Evolutionary conservation across 805 yeast species (phyloP).

Genomic region (Kluyveromyces wickerhamii): DNA sequence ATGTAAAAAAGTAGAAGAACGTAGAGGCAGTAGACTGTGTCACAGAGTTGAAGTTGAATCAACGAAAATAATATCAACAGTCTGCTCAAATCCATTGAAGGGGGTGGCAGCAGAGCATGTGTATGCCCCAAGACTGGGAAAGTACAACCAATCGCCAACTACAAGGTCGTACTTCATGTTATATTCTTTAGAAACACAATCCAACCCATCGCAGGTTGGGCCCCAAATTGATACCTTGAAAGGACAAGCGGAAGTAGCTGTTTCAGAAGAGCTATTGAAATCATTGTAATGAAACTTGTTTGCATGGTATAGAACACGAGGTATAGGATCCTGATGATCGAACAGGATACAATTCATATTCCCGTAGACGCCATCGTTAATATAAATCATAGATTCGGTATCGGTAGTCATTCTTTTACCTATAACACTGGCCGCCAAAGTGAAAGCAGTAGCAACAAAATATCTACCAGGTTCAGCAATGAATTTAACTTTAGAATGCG

Average conservation of each 20-base stretch:
- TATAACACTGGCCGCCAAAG: conserved; percentile 74
- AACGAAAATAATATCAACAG: conserved; percentile 56
- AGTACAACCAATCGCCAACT: conserved; percentile 91
- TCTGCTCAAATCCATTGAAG: conserved; percentile 78
- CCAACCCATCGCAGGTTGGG: conserved; percentile 96
- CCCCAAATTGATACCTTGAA: conserved; percentile 81
- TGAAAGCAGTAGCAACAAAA: conserved; percentile 77
- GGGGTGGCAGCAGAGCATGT: conserved; percentile 87
- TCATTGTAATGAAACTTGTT: conserved; percentile 38
- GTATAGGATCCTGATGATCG: conserved; percentile 80
- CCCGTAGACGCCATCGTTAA: conserved; percentile 94
- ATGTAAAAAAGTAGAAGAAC: too few species aligned
- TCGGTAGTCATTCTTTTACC: conserved; percentile 55
- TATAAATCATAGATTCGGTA: conserved; percentile 61
- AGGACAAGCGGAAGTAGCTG: conserved; percentile 11
- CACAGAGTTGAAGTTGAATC: conserved; percentile 31
- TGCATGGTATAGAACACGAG: conserved; percentile 54
- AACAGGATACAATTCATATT: conserved; percentile 88
- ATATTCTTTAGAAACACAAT: conserved; percentile 56
- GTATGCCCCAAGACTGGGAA: conserved; percentile 81
- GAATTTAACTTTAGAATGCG: conserved; percentile 34
- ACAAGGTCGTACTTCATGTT: conserved; percentile 50
- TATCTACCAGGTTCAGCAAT: conserved; percentile 95
- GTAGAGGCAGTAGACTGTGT: neutral
- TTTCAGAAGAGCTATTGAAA: conserved; percentile 20